Percentiles rank a stretch among this genome's conserved stretches.
Evolutionary conservation across 73 alveolate species (phyloP).

Genomic region (Paramecium pentaurelia): DNA sequence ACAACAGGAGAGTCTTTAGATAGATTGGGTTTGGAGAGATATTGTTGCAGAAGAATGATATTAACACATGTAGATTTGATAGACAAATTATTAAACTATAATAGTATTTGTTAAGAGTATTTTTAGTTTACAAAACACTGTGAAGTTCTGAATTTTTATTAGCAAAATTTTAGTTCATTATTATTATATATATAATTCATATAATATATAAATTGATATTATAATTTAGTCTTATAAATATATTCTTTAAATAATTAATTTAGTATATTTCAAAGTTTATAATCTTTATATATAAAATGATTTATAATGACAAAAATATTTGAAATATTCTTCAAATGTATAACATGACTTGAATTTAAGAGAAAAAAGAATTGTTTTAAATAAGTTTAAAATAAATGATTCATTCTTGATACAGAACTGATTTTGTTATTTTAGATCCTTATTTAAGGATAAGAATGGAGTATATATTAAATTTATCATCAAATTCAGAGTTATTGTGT

Average conservation of each 20-base stretch:
- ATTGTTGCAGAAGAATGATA: constrained; percentile 98
- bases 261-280: not conserved
- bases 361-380: not conserved
- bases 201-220: not conserved
- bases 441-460: not conserved
- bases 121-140: constrained; percentile 4
- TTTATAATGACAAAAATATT: not conserved
- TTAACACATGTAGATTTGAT: constrained; percentile 96
- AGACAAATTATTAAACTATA: constrained; percentile 92
- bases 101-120: constrained; percentile 43
- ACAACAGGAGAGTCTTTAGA: constrained; percentile 84
- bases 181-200: not conserved
- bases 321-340: not conserved
- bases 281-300: not conserved
- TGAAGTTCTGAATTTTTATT: not conserved
- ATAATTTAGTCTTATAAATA: constrained; percentile 17
- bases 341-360: not conserved
- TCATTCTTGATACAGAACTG: not conserved
- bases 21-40: constrained; percentile 87
- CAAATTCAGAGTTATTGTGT: not conserved
- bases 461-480: not conserved
- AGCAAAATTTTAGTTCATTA: not conserved
- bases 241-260: not conserved
- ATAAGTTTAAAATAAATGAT: not conserved
- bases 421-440: not conserved